A percentile compares a stretch with the other conserved stretches of the same genome.
Evolutionary conservation across 768 basidiomycete genomes (phyloP).

Genomic region (Leucogyrophana mollusca): DNA sequence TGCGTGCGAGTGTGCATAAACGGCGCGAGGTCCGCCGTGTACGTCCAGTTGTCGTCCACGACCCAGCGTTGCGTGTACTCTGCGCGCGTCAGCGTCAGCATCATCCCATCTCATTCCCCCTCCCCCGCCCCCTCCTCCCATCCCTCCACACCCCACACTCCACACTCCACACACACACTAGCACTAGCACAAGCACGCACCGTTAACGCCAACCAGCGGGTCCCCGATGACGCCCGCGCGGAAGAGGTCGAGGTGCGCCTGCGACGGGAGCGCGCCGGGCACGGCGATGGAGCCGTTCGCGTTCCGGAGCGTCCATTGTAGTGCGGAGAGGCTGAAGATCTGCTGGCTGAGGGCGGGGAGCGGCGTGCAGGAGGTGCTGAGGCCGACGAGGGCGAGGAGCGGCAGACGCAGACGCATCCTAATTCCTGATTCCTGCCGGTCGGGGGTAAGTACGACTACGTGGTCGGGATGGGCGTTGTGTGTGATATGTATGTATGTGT

Average conservation of each 20-base stretch:
- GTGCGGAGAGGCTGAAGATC: conserved; percentile 42
- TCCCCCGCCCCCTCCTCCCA: too few relatives aligned
- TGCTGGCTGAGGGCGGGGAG: conserved; percentile 14
- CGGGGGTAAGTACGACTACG: too few relatives aligned
- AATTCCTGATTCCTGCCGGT: too few relatives aligned
- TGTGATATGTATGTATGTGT: too few relatives aligned
- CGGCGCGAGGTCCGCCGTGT: conserved; percentile 51
- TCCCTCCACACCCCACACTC: too few relatives aligned
- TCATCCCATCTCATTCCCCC: too few relatives aligned
- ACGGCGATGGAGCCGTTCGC: conserved; percentile 53
- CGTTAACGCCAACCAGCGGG: conserved; percentile 52
- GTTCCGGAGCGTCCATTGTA: conserved; percentile 54
- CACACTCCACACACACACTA: background rate
- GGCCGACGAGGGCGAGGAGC: background rate
- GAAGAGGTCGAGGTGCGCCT: conserved; percentile 52
- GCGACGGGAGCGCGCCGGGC: conserved; percentile 50
- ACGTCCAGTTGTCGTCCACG: conserved; percentile 57
- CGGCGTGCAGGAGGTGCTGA: conserved; percentile 9
- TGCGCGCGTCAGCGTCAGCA: conserved; percentile 11
- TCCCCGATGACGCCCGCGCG: conserved; percentile 53
- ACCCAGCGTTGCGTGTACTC: conserved; percentile 59
- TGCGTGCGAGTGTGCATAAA: conserved; percentile 27
- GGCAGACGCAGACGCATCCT: too few relatives aligned
- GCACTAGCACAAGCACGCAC: conserved; percentile 23
- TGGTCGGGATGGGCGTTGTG: too few relatives aligned